Evolutionary conservation across 2,329 filamentous ascomycete species (phyloP).

Genomic region (Truncatella angustata): DNA sequence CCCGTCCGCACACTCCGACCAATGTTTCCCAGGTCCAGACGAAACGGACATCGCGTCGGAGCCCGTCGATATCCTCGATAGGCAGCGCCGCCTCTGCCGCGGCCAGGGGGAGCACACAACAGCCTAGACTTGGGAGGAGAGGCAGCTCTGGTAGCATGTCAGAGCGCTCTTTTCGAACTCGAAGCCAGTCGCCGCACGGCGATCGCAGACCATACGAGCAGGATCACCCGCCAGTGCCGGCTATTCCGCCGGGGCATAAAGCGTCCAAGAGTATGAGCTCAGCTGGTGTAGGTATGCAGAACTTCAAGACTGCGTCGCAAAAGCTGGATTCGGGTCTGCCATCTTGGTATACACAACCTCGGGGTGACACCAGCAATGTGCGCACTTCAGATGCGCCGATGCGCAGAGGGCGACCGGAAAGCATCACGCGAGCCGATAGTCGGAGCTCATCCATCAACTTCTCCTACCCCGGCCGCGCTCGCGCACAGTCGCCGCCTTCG

Average conservation of each 20-base stretch:
- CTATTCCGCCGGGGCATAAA: slow-evolving; percentile 51
- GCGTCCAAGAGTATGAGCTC: slow-evolving; percentile 37
- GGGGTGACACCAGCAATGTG: slow-evolving; percentile 43
- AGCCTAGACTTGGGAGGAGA: slow-evolving; percentile 56
- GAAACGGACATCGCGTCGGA: slow-evolving; percentile 76
- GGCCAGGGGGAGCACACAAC: slow-evolving; percentile 41
- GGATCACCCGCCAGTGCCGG: slow-evolving; percentile 72
- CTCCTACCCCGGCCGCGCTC: slow-evolving; percentile 51
- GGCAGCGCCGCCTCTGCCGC: slow-evolving; percentile 28
- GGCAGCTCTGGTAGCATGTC: slow-evolving; percentile 81
- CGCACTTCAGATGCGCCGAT: slow-evolving; percentile 43
- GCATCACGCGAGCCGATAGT: slow-evolving; percentile 39
- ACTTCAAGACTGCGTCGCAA: slow-evolving; percentile 54
- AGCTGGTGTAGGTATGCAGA: slow-evolving; percentile 43
- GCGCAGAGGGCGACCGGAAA: slow-evolving; percentile 27
- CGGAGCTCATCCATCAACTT: slow-evolving; percentile 55
- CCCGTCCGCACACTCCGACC: slow-evolving; percentile 73
- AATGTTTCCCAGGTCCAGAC: slow-evolving; percentile 82
- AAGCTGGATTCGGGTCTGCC: slow-evolving; percentile 40
- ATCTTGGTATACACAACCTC: slow-evolving; percentile 49
- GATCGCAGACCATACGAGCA: slow-evolving; percentile 34
- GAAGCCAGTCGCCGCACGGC: slow-evolving; percentile 65
- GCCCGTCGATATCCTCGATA: slow-evolving; percentile 68
- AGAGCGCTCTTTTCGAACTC: slow-evolving; percentile 83
- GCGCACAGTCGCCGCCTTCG: slow-evolving; percentile 38